These are phyloP conservation scores for Corylus heterophylla DNA, from an alignment of 306 rosid species.

Conservation along the genomic window DNA sequence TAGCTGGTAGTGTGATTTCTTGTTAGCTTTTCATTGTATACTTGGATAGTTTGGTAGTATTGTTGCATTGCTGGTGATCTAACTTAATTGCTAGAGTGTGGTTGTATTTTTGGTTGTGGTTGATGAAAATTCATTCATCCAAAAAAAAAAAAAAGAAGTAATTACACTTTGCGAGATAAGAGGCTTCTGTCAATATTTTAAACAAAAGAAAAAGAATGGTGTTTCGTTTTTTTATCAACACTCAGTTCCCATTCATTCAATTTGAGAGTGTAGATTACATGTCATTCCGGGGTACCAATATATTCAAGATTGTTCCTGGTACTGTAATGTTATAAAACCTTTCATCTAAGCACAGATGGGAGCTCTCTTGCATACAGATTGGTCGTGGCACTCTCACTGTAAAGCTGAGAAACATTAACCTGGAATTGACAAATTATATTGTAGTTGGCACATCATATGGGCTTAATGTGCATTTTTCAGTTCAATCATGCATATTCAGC, in stretches of 20 bases:
- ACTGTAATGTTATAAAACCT: background rate
- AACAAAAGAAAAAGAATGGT: background rate
- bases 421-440: background rate
- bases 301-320: background rate
- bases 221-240: background rate
- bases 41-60: no score
- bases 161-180: background rate
- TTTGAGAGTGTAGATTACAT: background rate
- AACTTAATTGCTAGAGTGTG: no score
- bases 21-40: no score
- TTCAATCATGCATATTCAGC: background rate
- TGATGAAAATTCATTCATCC: no score
- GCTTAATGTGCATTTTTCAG: background rate
- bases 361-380: background rate
- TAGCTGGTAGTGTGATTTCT: no score
- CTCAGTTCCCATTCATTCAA: background rate
- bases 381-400: background rate
- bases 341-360: background rate
- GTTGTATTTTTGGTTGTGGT: no score
- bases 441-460: background rate
- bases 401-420: background rate
- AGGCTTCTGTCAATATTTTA: background rate
- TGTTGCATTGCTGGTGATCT: no score
- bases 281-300: background rate
- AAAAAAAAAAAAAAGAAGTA: background rate